Conservation (phyloP, 2,329 filamentous ascomycete genomes). For the Didymella lethalis region DNA sequence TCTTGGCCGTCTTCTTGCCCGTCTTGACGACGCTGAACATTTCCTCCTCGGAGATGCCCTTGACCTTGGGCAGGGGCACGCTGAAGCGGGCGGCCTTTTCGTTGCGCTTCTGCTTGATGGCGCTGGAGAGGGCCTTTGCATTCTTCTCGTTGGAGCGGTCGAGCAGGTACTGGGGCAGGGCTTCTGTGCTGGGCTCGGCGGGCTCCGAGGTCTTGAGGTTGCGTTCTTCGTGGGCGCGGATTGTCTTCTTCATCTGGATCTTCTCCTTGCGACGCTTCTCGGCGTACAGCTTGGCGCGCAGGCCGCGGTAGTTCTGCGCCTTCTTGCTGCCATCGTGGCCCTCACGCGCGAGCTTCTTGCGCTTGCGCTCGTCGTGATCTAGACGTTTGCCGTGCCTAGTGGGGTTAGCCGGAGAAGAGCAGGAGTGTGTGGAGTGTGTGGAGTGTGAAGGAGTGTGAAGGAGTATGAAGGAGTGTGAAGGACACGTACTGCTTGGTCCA, state of each 20-base stretch:
- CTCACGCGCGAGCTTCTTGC: slow-evolving; percentile 88
- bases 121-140: slow-evolving; percentile 77
- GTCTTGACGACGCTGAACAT: slow-evolving; percentile 97
- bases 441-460: background rate
- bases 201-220: slow-evolving; percentile 87
- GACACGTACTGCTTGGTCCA: slow-evolving; percentile 68
- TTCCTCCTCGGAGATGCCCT: slow-evolving; percentile 92
- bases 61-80: slow-evolving; percentile 92
- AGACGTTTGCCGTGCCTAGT: slow-evolving; percentile 56
- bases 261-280: slow-evolving; percentile 96
- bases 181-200: slow-evolving; percentile 79
- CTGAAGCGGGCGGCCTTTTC: slow-evolving; percentile 91
- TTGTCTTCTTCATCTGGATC: slow-evolving; percentile 56
- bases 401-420: slow-evolving; percentile 26
- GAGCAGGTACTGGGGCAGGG: slow-evolving; percentile 90
- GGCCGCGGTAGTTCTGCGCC: slow-evolving; percentile 90
- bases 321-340: slow-evolving; percentile 87
- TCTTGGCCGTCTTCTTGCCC: slow-evolving; percentile 84
- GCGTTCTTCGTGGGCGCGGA: slow-evolving; percentile 94
- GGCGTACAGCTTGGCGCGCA: slow-evolving; percentile 91
- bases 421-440: background rate
- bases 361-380: slow-evolving; percentile 86
- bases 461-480: slow-evolving; percentile 12
- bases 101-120: slow-evolving; percentile 92
- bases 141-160: slow-evolving; percentile 77